Base-by-base conservation (phyloP, 345 rosid genomes). In the Sonneratia caseolaris region DNA sequence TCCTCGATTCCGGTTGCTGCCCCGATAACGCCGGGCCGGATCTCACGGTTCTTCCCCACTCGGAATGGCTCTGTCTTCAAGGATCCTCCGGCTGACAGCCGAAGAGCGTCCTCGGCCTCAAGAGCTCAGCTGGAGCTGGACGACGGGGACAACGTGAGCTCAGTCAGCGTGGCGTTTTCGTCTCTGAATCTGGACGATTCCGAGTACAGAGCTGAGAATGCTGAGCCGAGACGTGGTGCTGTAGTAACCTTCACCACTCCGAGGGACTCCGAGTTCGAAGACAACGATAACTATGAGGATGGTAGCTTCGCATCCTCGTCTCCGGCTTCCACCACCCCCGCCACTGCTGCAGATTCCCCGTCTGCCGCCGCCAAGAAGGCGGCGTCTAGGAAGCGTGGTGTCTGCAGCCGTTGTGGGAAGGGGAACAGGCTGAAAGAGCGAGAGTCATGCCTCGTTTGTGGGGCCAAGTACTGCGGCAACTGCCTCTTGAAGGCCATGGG, bases 401-500 rank as follows among this genome's bases (percentile, higher is more conserved):
- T 64, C 10, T 88, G 92, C 70, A 72, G 78, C 61, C 72, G 89
- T 74, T 88, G 92, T 68, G 83, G 77, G 24, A 84, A 79, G 57
- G 76, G 83, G 73, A 82, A 77, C 55, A 74, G 83, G 71, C 74
- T 80, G 71, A 83, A 76, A 64, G 86, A 81, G 74, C 78, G 81
- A 66, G 88, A 86, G 73, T 72, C 40, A n/a, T 88, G 92, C 72
- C 73, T 88, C 69, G 92, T 83, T 27, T 88, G 89, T 59, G 89
- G 84, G 71, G 79, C 85, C 0, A 81, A 74, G 81, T 88, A 88
- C 40, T 88, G 92, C 51, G 79, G 81, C 24, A 86, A 80, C 66
- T 88, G 92, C n/a, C 68, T 88, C 82, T 76, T 88, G 24, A 86
- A 80, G 78, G 89, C 89, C 10, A 88, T 86, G 92, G 92, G 92